Evolutionary conservation across 345 rosid genomes (phyloP).

Genomic region (rapeseed (Brassica napus)): Da-Ae NC_063436.1:20051001-20051500

Average conservation of each 20-base stretch:
- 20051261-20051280: constrained; percentile 5
- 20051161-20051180: constrained; percentile 70
- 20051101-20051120: constrained; percentile 74
- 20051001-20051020: constrained; percentile 74
- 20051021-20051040: background rate
- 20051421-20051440: constrained; percentile 38
- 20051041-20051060: constrained; percentile 16
- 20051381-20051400: background rate
- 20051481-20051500: constrained; percentile 46
- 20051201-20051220: background rate
- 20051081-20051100: constrained; percentile 94
- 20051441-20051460: constrained; percentile 46
- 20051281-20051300: background rate
- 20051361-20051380: background rate
- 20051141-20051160: constrained; percentile 40
- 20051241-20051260: constrained; percentile 21
- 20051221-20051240: background rate
- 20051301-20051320: background rate
- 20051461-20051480: constrained; percentile 40
- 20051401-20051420: background rate
- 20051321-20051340: constrained; percentile 16
- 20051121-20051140: constrained; percentile 55
- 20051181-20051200: constrained; percentile 89
- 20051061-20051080: constrained; percentile 40
- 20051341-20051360: constrained; percentile 1